Evolutionary conservation across 1,284 basidiomycete species (phyloP).

Genomic region (Melampsora larici-populina): DNA sequence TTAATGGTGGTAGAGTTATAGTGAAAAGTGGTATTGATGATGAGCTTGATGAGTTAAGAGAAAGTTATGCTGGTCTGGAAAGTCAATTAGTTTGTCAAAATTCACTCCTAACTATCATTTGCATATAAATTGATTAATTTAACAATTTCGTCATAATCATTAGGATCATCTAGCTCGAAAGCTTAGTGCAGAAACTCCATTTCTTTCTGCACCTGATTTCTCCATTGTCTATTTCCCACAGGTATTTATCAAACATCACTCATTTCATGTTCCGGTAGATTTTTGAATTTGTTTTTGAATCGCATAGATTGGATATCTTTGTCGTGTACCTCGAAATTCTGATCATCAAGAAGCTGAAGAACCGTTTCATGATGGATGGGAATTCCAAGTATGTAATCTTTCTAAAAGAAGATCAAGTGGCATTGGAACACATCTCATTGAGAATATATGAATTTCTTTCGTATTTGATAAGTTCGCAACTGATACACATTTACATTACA

Average conservation of each 20-base stretch:
- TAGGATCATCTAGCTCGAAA: slow-evolving; percentile 26
- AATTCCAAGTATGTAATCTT: slow-evolving; percentile 20
- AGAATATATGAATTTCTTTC: background rate
- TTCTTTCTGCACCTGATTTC: slow-evolving; percentile 18
- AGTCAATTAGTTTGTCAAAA: slow-evolving; percentile 14
- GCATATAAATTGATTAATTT: too few relatives aligned
- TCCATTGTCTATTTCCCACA: slow-evolving; percentile 38
- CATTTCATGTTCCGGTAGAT: too few relatives aligned
- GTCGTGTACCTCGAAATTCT: slow-evolving; percentile 6
- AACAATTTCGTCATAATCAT: background rate
- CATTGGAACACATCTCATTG: background rate
- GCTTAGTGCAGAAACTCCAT: slow-evolving; percentile 7
- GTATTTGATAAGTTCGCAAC: slow-evolving; percentile 23
- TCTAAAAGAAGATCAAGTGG: background rate
- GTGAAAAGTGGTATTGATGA: slow-evolving; percentile 31
- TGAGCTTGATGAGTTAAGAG: slow-evolving; percentile 36
- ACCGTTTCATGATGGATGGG: slow-evolving; percentile 25
- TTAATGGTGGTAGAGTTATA: slow-evolving; percentile 21
- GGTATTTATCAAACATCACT: background rate
- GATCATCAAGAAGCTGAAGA: background rate
- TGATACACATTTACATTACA: slow-evolving; percentile 32
- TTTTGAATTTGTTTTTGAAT: background rate
- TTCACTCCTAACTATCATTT: background rate
- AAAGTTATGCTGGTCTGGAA: slow-evolving; percentile 33
- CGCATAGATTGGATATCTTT: slow-evolving; percentile 38